Conservation (phyloP, 2,329 filamentous ascomycete species). For the Xylaria polymorpha region DNA sequence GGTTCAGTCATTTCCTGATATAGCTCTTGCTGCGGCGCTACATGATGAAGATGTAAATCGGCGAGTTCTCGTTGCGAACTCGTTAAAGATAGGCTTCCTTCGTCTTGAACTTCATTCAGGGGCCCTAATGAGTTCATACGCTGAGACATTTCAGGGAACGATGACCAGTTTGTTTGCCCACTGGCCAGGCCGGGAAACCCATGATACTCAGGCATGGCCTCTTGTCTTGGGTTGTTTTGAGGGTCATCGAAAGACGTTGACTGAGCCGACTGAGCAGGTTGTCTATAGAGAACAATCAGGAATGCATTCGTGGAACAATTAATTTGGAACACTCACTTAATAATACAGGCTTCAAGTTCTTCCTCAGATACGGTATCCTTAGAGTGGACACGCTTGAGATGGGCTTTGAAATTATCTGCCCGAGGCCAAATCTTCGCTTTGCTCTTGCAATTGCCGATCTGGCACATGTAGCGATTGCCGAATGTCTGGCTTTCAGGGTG, state of each 20-base stretch:
- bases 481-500: slow-evolving; percentile 65
- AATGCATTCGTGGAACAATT: slow-evolving; percentile 5
- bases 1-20: slow-evolving; percentile 15
- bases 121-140: slow-evolving; percentile 3
- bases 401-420: slow-evolving; percentile 86
- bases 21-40: slow-evolving; percentile 4
- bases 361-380: slow-evolving; percentile 52
- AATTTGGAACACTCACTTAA: slow-evolving; percentile 43
- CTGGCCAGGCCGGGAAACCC: slow-evolving; percentile 29
- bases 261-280: not conserved
- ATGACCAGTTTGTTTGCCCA: slow-evolving; percentile 28
- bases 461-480: slow-evolving; percentile 70
- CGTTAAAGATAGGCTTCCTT: slow-evolving; percentile 16
- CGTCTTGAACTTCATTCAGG: slow-evolving; percentile 14
- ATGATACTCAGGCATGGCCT: slow-evolving; percentile 20
- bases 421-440: slow-evolving; percentile 81
- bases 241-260: slow-evolving; percentile 9
- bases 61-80: slow-evolving; percentile 8
- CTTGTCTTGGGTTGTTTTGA: slow-evolving; percentile 26
- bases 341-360: slow-evolving; percentile 53
- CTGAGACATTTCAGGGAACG: slow-evolving; percentile 7
- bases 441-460: slow-evolving; percentile 64
- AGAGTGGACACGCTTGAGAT: slow-evolving; percentile 76
- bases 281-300: slow-evolving; percentile 37
- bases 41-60: slow-evolving; percentile 11